Evolutionary conservation across 805 yeast genomes (phyloP), one percentile per base, ranked within the genome.

Genomic region (Kregervanrija fluxuum): DNA sequence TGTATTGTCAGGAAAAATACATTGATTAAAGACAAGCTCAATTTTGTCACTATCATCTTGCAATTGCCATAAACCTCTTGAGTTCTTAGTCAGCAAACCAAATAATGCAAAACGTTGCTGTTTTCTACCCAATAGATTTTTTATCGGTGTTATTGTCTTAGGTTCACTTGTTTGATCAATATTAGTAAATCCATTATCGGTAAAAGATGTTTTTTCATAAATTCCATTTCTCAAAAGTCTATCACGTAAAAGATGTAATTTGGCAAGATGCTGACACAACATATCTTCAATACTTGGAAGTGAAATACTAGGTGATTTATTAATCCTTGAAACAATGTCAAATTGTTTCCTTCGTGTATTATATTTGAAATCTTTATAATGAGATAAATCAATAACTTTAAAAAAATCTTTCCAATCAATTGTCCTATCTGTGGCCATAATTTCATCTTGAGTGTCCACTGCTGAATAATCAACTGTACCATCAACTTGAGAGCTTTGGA

Each of bases 121-220:
- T 54, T 84, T 85, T 44, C 96, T 68, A 30, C 99, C 99, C 30
- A 93, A 61, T 47, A 93, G 67, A 60, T 90, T 90, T 55, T 90
- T 90, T 43, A 93, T 80, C 35, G 79, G 70, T 0, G 95, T 85
- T 38, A 91, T 68, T 3, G 73, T 30, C 31, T 48, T 47, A 8
- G 53, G 53, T 2, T 43, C 39, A 6, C 13, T 33, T 11, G 35
- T 30, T 15, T 38, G 22, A 31, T 50, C 47, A 42, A 45, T 43
- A 10, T 37, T 13, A 11, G 22, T 35, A 22, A 14, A 31, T 13
- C 30, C 14, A 14, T 35, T 35, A 30, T 22, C 41, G 13, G 42
- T 40, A 22, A 22, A 22, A 22, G 28, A 22, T 1, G 47, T 14
- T 41, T 47, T 47, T 0, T 43, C 33, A 22, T 47, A 50, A 35